These are phyloP conservation scores for Cytospora mali DNA, from an alignment of 2,329 filamentous ascomycete species.

Conservation along the genomic window DNA sequence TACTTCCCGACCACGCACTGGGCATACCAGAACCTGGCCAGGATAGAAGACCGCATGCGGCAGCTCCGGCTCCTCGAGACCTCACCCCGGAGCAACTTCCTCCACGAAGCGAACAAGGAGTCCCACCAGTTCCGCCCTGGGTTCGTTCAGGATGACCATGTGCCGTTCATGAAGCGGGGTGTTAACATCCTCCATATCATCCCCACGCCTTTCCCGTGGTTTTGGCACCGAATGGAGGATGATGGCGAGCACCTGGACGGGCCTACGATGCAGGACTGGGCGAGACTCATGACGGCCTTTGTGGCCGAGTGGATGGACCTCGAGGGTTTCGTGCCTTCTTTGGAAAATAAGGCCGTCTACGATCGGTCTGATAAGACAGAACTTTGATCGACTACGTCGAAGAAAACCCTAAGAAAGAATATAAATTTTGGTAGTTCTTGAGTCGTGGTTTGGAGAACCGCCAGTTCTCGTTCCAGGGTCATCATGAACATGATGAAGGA, in stretches of 20 bases:
- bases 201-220: conserved; percentile 67
- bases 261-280: conserved; percentile 75
- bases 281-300: conserved; percentile 72
- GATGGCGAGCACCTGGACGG: conserved; percentile 74
- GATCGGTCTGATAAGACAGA: conserved; percentile 24
- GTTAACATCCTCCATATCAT: conserved; percentile 79
- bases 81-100: conserved; percentile 31
- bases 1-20: conserved; percentile 92
- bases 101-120: conserved; percentile 43
- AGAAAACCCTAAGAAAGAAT: background rate
- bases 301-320: conserved; percentile 76
- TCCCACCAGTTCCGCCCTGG: conserved; percentile 37
- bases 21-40: conserved; percentile 80
- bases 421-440: background rate
- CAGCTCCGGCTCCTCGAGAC: conserved; percentile 68
- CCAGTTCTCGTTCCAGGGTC: no score
- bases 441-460: background rate
- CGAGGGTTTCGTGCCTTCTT: conserved; percentile 19
- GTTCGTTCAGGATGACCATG: conserved; percentile 70
- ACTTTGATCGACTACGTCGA: conserved; percentile 3
- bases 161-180: conserved; percentile 75
- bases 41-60: conserved; percentile 74
- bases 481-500: no score
- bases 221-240: conserved; percentile 74
- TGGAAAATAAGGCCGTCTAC: background rate